Evolutionary conservation across 169 alveolate genomes (phyloP).

Genomic region (Hepatocystis sp.): DNA sequence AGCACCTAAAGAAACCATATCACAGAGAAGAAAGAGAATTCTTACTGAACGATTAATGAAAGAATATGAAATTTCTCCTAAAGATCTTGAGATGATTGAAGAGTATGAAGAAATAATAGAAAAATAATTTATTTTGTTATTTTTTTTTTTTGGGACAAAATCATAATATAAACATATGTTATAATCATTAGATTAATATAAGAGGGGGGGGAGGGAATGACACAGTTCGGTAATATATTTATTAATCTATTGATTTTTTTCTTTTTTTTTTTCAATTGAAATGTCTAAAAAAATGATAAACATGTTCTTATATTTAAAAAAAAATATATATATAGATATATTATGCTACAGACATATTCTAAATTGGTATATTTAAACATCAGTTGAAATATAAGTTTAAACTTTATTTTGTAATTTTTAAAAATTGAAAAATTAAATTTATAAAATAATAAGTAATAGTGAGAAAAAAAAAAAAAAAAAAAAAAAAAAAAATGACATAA

Average conservation of each 20-base stretch:
- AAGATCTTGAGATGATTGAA: slow-evolving; percentile 74
- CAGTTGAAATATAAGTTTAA: slow-evolving; percentile 12
- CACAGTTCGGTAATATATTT: too few relatives aligned
- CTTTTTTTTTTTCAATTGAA: too few relatives aligned
- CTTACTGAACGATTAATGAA: slow-evolving; percentile 69
- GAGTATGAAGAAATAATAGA: slow-evolving; percentile 35
- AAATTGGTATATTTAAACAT: neutral
- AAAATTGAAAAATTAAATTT: slow-evolving; percentile 47
- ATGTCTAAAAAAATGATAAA: too few relatives aligned
- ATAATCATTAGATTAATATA: too few relatives aligned
- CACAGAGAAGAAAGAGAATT: slow-evolving; percentile 70
- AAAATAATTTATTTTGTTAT: too few relatives aligned
- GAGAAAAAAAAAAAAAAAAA: slow-evolving; percentile 28
- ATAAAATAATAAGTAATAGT: slow-evolving; percentile 13
- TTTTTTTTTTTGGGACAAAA: too few relatives aligned
- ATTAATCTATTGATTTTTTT: too few relatives aligned
- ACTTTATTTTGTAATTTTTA: slow-evolving; percentile 20
- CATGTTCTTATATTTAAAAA: too few relatives aligned
- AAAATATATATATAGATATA: neutral
- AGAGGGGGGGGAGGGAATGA: too few relatives aligned
- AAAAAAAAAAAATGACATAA: too few relatives aligned
- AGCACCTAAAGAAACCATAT: slow-evolving; percentile 74
- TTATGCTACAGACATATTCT: neutral
- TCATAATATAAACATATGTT: too few relatives aligned
- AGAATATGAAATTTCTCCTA: slow-evolving; percentile 57